phyloP scores from a whole-genome alignment of 2,329 filamentous ascomycete genomes.

The Fusarium austroafricanum region DNA sequence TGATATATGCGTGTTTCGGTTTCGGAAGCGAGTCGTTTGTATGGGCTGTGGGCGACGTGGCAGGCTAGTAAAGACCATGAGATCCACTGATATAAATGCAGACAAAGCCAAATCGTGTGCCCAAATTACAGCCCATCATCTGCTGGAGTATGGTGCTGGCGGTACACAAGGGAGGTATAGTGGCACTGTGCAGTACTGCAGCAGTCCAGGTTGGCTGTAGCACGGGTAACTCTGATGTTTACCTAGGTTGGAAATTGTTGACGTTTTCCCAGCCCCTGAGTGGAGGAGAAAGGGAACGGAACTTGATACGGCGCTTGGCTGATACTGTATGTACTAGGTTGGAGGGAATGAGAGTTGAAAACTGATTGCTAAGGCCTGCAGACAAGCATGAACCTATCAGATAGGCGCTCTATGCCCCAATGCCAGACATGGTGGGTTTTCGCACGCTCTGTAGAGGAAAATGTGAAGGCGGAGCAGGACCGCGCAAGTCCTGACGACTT shows the following conservation, averaged over 20 bases:
- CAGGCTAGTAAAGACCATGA: slow-evolving; percentile 28
- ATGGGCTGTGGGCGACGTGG: slow-evolving; percentile 35
- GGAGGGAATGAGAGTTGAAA: slow-evolving; percentile 15
- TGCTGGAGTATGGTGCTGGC: slow-evolving; percentile 12
- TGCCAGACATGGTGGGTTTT: slow-evolving; percentile 4
- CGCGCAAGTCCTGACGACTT: not conserved
- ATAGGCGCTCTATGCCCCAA: not conserved
- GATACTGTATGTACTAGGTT: too few species aligned
- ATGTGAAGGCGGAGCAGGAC: slow-evolving; percentile 7
- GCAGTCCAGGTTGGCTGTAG: slow-evolving; percentile 2
- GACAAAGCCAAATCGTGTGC: slow-evolving; percentile 16
- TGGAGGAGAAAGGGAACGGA: slow-evolving; percentile 21
- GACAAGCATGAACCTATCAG: not conserved
- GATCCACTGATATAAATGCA: slow-evolving; percentile 16
- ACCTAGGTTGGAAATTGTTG: slow-evolving; percentile 24
- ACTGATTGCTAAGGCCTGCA: slow-evolving; percentile 11
- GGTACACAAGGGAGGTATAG: slow-evolving; percentile 15
- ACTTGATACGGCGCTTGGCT: slow-evolving; percentile 22
- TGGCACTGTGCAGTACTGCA: not conserved
- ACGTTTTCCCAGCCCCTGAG: slow-evolving; percentile 24
- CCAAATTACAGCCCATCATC: slow-evolving; percentile 10
- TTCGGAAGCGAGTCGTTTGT: slow-evolving; percentile 27
- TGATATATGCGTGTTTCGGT: slow-evolving; percentile 25
- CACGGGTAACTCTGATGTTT: slow-evolving; percentile 13
- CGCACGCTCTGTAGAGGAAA: slow-evolving; percentile 7